Evolutionary conservation across 2,329 filamentous ascomycete genomes (phyloP).

Genomic region (Ambrosiella cleistominuta): DNA sequence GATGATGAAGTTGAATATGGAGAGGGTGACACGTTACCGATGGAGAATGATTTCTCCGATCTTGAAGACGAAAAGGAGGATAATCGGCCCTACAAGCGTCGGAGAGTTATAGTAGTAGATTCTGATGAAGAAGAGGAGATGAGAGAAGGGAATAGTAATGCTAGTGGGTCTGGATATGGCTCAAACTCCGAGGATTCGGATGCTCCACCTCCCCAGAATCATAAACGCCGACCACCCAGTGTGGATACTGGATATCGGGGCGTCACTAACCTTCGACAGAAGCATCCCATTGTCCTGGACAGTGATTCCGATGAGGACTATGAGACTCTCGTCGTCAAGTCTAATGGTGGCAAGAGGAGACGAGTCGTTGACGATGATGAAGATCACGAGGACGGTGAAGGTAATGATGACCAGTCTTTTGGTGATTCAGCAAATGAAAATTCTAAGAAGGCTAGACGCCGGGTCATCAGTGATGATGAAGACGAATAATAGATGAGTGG

Average conservation of each 20-base stretch:
- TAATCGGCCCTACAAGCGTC: background rate
- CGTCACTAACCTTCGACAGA: background rate
- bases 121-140: background rate
- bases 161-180: background rate
- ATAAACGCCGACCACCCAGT: background rate
- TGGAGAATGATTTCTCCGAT: background rate
- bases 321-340: background rate
- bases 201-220: background rate
- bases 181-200: background rate
- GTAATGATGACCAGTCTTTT: background rate
- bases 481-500: background rate
- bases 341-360: background rate
- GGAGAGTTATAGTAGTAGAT: background rate
- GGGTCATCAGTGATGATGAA: background rate
- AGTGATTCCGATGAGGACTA: background rate
- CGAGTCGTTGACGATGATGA: background rate
- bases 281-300: background rate
- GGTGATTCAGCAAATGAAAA: background rate
- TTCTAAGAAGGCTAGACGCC: background rate
- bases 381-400: background rate
- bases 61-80: background rate
- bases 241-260: background rate
- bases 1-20: conserved; percentile 9
- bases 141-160: background rate
- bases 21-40: background rate